A percentile compares a stretch with the other conserved stretches of the same genome.
Conservation (phyloP, 2,329 filamentous ascomycete species). For the Calonectria naviculata region DNA sequence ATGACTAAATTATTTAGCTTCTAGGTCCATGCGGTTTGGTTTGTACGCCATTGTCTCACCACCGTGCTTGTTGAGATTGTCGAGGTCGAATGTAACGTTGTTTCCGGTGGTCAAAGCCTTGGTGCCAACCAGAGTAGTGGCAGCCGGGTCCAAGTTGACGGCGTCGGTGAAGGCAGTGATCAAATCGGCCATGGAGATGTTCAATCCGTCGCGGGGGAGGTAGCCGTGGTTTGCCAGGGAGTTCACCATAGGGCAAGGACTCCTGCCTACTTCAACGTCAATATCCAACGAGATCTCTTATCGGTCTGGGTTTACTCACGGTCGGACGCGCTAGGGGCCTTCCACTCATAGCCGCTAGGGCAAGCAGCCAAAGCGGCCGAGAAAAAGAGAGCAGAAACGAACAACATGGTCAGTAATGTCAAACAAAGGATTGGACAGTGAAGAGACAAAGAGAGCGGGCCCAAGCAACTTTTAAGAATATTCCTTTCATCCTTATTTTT, state of each 20-base stretch:
- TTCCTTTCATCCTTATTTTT: neutral
- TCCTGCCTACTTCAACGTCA: constrained; percentile 22
- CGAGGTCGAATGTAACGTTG: constrained; percentile 34
- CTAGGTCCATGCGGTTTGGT: fast-evolving
- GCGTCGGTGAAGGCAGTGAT: constrained; percentile 31
- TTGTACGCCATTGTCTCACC: neutral
- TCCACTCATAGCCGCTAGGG: constrained; percentile 29
- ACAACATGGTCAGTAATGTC: constrained; percentile 24
- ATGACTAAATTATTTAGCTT: constrained; percentile 23
- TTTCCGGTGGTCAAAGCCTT: constrained; percentile 33
- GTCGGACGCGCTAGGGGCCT: constrained; percentile 21
- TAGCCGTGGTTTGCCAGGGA: constrained; percentile 18
- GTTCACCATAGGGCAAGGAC: constrained; percentile 20
- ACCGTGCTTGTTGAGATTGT: constrained; percentile 31
- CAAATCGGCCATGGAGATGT: constrained; percentile 11
- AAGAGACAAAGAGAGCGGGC: neutral
- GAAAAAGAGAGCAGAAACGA: constrained; percentile 24
- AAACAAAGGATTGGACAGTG: neutral
- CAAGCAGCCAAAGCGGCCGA: constrained; percentile 27
- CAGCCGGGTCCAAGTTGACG: constrained; percentile 37
- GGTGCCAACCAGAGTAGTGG: constrained; percentile 32
- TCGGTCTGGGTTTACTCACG: constrained; percentile 15
- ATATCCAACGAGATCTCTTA: neutral
- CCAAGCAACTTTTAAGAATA: neutral
- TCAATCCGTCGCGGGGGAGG: constrained; percentile 11